phyloP scores from a whole-genome alignment of 345 rosid species.

The Salix dunnii region DNA sequence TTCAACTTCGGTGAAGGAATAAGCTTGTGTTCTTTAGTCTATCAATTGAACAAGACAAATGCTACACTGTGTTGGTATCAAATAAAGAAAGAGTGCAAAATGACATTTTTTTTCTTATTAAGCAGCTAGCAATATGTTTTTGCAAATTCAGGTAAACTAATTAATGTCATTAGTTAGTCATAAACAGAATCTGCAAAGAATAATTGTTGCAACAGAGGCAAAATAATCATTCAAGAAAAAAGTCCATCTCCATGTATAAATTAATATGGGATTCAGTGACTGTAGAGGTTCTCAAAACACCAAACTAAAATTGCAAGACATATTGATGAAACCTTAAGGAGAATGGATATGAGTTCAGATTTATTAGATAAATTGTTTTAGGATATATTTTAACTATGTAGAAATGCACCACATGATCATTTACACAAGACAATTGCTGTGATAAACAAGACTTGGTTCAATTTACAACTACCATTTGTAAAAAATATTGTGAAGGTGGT shows the following conservation, averaged over 20 bases:
- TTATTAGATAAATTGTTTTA: too few species aligned
- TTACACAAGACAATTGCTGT: not conserved
- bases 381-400: not conserved
- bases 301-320: too few species aligned
- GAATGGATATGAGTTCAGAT: not conserved
- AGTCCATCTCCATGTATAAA: too few species aligned
- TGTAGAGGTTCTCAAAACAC: too few species aligned
- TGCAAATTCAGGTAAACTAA: not conserved
- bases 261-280: too few species aligned
- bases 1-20: conserved; percentile 36
- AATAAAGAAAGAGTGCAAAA: not conserved
- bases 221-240: not conserved
- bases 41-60: conserved; percentile 31
- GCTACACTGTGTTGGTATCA: conserved; percentile 18
- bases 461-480: not conserved
- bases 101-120: not conserved
- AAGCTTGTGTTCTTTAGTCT: conserved; percentile 82
- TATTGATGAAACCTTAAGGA: not conserved
- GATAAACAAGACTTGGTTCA: not conserved
- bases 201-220: not conserved
- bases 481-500: not conserved
- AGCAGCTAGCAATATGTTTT: not conserved
- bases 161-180: not conserved
- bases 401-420: not conserved
- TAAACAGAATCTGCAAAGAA: not conserved